These are phyloP conservation scores for Aspergillus terreus DNA, from an alignment of 2,329 filamentous ascomycete species.

Conservation along the genomic window DNA sequence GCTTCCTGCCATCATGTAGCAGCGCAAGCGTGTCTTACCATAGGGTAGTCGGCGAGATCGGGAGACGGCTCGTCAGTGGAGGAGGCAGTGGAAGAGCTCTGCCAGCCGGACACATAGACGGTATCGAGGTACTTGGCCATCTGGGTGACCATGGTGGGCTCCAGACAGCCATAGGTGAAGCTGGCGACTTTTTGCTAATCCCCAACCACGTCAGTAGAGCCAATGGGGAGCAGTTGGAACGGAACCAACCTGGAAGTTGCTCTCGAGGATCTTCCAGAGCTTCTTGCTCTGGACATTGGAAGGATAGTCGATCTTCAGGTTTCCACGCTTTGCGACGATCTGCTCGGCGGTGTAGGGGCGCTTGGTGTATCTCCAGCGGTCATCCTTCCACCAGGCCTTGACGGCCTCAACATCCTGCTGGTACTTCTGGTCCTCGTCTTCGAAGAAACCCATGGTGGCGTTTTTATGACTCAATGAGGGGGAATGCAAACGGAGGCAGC, in stretches of 20 bases:
- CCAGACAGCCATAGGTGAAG: constrained; percentile 94
- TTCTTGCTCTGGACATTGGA: constrained; percentile 90
- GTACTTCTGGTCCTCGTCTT: constrained; percentile 71
- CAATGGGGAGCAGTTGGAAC: neutral
- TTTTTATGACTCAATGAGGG: neutral
- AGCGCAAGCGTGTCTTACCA: constrained; percentile 50
- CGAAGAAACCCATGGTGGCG: constrained; percentile 42
- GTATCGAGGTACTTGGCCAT: constrained; percentile 99
- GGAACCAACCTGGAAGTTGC: constrained; percentile 69
- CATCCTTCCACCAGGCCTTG: constrained; percentile 90
- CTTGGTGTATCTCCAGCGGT: constrained; percentile 89
- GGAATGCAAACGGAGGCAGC: neutral
- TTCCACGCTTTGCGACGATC: constrained; percentile 93
- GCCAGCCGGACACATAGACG: constrained; percentile 98
- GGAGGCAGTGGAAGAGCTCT: constrained; percentile 94
- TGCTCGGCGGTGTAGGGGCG: constrained; percentile 93
- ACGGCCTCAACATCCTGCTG: constrained; percentile 80
- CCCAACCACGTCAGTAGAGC: constrained; percentile 10
- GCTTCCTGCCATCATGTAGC: neutral
- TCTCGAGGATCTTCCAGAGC: constrained; percentile 85
- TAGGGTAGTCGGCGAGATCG: constrained; percentile 96
- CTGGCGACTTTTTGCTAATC: constrained; percentile 73
- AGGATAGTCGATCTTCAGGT: constrained; percentile 84
- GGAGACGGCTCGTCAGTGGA: constrained; percentile 93
- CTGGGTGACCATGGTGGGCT: constrained; percentile 97